phyloP scores from a whole-genome alignment of 2,329 filamentous ascomycete genomes.

The Chaetomiaceae sp. region DNA sequence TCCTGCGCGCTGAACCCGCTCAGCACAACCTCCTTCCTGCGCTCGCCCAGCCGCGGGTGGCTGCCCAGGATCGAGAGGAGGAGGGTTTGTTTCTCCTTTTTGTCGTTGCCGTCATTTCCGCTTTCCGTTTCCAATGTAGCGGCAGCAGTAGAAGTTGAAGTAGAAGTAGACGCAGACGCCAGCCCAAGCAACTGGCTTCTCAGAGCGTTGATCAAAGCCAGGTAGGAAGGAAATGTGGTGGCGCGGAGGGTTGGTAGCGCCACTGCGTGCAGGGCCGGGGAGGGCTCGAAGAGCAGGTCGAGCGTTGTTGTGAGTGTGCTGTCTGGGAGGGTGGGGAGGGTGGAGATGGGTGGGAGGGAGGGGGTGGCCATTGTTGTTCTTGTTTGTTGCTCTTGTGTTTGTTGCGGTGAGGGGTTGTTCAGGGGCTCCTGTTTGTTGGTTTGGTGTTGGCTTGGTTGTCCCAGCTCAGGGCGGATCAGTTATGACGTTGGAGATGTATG shows the following conservation, averaged over 20 bases:
- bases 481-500: no score
- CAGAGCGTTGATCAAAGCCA: constrained; percentile 62
- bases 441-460: no score
- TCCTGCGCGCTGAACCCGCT: constrained; percentile 76
- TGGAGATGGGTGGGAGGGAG: constrained; percentile 53
- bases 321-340: constrained; percentile 52
- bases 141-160: no score
- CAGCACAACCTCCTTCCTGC: constrained; percentile 36
- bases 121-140: no score
- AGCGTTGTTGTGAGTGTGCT: constrained; percentile 54
- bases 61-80: constrained; percentile 70
- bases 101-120: neutral
- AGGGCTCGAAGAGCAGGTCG: constrained; percentile 82
- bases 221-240: constrained; percentile 59
- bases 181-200: constrained; percentile 57
- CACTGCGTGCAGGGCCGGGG: constrained; percentile 65
- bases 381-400: no score
- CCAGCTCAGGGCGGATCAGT: no score
- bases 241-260: constrained; percentile 61
- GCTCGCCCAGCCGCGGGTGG: constrained; percentile 75
- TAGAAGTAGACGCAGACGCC: no score
- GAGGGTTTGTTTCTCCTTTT: constrained; percentile 51
- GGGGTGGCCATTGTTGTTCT: no score
- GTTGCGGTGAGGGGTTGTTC: no score
- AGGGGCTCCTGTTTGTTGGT: no score